phyloP scores from a whole-genome alignment of 768 basidiomycete species.

The Hebeloma cylindrosporum region DNA sequence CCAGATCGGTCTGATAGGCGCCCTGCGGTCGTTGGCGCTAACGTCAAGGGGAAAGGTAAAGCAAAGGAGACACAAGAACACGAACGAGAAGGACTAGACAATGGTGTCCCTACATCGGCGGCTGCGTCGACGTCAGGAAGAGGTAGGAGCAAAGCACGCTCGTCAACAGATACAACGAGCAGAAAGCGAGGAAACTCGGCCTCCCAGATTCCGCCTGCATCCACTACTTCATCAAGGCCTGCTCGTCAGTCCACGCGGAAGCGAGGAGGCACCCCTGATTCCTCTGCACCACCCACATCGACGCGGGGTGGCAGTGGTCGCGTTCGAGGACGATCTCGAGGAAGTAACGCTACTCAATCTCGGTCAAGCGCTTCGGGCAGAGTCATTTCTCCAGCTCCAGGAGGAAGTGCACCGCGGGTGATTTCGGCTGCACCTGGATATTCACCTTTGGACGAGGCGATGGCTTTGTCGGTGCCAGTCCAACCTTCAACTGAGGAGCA shows the following conservation, averaged over 20 bases:
- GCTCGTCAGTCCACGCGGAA: conserved; percentile 7
- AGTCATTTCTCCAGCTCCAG: conserved; percentile 3
- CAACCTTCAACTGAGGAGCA: background rate
- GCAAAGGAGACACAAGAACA: background rate
- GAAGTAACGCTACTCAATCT: background rate
- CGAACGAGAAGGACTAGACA: background rate
- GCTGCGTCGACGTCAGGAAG: background rate
- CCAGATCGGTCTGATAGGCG: conserved; percentile 4
- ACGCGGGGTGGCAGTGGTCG: background rate
- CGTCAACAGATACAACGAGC: background rate
- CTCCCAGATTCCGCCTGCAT: background rate
- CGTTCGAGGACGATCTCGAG: conserved; percentile 6
- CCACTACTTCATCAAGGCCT: conserved; percentile 1
- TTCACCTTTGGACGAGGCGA: conserved; percentile 11
- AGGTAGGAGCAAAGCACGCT: conserved; percentile 2
- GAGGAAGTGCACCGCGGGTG: conserved; percentile 2
- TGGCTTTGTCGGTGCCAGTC: conserved; percentile 2
- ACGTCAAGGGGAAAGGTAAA: conserved; percentile 1
- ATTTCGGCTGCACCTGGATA: conserved; percentile 7
- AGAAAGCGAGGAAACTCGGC: too few relatives aligned
- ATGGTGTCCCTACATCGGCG: too few relatives aligned
- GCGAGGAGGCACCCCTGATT: conserved; percentile 2
- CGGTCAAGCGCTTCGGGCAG: background rate
- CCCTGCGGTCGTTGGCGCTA: background rate
- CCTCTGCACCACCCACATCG: background rate